These are phyloP conservation scores for Mentha longifolia DNA, from an alignment of 257 asterid genomes.

Conservation along the genomic window DNA sequence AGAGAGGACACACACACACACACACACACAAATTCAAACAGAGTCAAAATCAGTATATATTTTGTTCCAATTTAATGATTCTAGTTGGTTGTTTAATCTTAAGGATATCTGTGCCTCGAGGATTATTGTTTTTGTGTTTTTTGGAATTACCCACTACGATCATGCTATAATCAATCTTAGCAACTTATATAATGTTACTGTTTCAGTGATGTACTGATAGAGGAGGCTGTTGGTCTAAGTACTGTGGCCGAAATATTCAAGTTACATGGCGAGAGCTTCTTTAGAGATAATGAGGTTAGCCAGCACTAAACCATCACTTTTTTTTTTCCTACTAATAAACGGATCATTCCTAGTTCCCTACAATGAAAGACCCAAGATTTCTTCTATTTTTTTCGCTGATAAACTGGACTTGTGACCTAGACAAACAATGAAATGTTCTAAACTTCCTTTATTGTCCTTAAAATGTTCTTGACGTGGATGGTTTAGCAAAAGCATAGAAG, in stretches of 20 bases:
- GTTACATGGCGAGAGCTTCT: slow-evolving; percentile 70
- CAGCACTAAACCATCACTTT: slow-evolving; percentile 2
- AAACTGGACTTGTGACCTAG: not conserved
- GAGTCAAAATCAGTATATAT: not conserved
- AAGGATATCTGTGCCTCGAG: not conserved
- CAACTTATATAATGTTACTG: slow-evolving; percentile 19
- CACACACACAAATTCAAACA: not conserved
- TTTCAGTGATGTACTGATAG: slow-evolving; percentile 71
- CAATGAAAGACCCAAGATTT: not conserved
- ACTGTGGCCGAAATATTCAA: slow-evolving; percentile 79
- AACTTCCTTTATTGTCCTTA: not conserved
- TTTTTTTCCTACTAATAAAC: not conserved
- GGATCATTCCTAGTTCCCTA: slow-evolving; percentile 6
- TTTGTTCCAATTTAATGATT: slow-evolving; percentile 6
- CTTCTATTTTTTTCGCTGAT: not conserved
- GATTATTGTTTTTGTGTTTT: not conserved
- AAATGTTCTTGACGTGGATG: not conserved
- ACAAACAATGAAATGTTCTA: not conserved
- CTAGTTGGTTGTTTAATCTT: not conserved
- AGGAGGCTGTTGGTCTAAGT: slow-evolving; percentile 68
- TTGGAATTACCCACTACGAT: not conserved
- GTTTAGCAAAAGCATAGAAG: not conserved
- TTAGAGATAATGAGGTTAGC: slow-evolving; percentile 81
- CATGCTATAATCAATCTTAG: not conserved
- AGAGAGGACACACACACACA: not conserved